Evolutionary conservation across 192 early-diverging fungal genomes (phyloP).

Genomic region (Oehlia diaphana): DNA sequence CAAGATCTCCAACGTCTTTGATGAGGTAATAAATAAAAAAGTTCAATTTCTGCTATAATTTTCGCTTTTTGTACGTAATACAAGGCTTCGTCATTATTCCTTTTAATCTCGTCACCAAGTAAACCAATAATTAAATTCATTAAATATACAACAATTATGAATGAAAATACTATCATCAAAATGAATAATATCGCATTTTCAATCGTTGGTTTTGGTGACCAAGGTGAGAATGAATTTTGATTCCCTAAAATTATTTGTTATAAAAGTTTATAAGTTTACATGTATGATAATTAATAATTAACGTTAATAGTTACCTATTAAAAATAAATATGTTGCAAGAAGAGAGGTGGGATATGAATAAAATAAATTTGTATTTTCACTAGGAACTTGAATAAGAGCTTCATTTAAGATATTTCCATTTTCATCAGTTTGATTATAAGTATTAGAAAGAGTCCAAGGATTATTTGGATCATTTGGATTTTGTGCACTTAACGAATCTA

Average conservation of each 20-base stretch:
- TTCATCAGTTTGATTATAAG: neutral
- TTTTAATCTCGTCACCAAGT: neutral
- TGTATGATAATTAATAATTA: neutral
- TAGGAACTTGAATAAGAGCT: neutral
- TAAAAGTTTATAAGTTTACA: too few species aligned
- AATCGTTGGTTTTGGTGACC: neutral
- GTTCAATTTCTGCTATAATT: slow-evolving; percentile 8
- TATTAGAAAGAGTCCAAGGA: neutral
- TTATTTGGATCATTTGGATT: neutral
- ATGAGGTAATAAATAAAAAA: slow-evolving; percentile 10
- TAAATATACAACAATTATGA: neutral
- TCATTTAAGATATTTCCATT: neutral
- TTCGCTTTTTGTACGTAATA: slow-evolving; percentile 11
- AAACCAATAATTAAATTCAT: slow-evolving; percentile 23
- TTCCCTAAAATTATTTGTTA: slow-evolving; percentile 7
- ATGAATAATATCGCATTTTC: neutral
- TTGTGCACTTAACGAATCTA: neutral
- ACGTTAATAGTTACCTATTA: neutral
- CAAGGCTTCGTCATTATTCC: neutral
- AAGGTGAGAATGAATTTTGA: neutral
- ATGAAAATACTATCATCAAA: slow-evolving; percentile 1
- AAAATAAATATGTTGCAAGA: slow-evolving; percentile 1
- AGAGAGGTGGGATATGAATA: neutral
- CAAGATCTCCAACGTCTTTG: neutral
- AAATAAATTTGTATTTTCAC: slow-evolving; percentile 15